These are phyloP conservation scores for Penicillium decumbens DNA, from an alignment of 2,329 filamentous ascomycete species.

Conservation along the genomic window DNA sequence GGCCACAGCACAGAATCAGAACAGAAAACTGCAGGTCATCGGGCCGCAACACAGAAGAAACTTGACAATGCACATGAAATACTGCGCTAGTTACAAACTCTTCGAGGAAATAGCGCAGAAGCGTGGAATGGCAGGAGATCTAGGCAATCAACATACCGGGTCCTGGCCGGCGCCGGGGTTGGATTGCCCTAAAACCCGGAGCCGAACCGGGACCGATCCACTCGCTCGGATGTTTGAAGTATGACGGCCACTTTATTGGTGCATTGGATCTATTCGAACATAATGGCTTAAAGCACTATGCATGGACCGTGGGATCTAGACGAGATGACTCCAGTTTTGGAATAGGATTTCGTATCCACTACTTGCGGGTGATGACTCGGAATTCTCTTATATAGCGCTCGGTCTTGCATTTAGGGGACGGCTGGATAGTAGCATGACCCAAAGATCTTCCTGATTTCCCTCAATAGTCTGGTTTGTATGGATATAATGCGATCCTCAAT, in stretches of 20 bases:
- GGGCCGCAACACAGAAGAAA: conserved; percentile 11
- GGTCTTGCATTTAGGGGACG: neutral
- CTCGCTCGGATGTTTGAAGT: conserved; percentile 11
- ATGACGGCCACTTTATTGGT: conserved; percentile 18
- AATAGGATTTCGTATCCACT: conserved; percentile 8
- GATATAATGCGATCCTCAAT: conserved; percentile 2
- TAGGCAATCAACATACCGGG: conserved; percentile 15
- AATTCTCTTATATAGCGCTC: conserved; percentile 14
- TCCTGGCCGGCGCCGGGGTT: conserved; percentile 22
- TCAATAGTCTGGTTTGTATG: neutral
- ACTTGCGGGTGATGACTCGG: neutral
- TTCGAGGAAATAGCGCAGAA: neutral
- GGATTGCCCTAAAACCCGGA: conserved; percentile 13
- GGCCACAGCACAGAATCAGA: neutral
- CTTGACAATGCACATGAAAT: conserved; percentile 10
- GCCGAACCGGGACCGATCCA: conserved; percentile 21
- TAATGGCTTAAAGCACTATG: conserved; percentile 15
- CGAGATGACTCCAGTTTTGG: conserved; percentile 19
- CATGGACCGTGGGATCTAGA: conserved; percentile 12
- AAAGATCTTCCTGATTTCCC: neutral
- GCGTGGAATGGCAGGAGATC: conserved; percentile 5
- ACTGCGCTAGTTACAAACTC: neutral
- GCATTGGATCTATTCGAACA: conserved; percentile 8
- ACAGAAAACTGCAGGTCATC: neutral
- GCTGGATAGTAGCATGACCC: conserved; percentile 1